phyloP scores from a whole-genome alignment of 345 rosid species.

The Noccaea caerulescens region DNA sequence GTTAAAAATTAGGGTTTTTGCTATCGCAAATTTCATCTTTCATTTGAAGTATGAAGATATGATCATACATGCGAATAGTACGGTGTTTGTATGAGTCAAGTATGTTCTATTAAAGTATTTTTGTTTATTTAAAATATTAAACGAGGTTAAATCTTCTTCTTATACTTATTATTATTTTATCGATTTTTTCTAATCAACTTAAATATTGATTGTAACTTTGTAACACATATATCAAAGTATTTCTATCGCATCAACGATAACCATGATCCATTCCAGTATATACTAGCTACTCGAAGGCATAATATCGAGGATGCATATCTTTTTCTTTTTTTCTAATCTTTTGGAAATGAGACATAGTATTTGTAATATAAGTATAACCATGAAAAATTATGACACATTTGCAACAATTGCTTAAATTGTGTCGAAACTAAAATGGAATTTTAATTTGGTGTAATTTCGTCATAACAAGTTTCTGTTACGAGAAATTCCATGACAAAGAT shows the following conservation, averaged over 20 bases:
- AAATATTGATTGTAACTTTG: background rate
- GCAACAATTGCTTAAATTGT: background rate
- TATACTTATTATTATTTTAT: background rate
- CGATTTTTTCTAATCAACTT: background rate
- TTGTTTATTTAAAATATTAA: background rate
- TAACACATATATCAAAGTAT: constrained; percentile 14
- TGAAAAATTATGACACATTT: constrained; percentile 2
- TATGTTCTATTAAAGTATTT: constrained; percentile 12
- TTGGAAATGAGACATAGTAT: background rate
- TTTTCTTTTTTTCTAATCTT: background rate
- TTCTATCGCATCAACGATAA: background rate
- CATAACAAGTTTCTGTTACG: background rate
- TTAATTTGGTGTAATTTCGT: background rate
- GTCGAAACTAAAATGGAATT: background rate
- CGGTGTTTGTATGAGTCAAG: constrained; percentile 19
- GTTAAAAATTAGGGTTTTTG: constrained; percentile 33
- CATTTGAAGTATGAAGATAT: constrained; percentile 30
- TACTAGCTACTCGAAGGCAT: constrained; percentile 12
- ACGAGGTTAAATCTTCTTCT: constrained; percentile 12
- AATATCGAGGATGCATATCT: background rate
- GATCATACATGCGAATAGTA: constrained; percentile 25
- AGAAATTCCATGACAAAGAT: background rate
- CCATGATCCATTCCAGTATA: background rate
- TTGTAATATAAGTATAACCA: constrained; percentile 1
- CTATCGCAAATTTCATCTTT: constrained; percentile 2